A percentile compares a stretch with the other conserved stretches of the same genome.
Conservation (phyloP, 225 moss, liverwort and hornwort genomes). For the Physcomitrium patens region DNA sequence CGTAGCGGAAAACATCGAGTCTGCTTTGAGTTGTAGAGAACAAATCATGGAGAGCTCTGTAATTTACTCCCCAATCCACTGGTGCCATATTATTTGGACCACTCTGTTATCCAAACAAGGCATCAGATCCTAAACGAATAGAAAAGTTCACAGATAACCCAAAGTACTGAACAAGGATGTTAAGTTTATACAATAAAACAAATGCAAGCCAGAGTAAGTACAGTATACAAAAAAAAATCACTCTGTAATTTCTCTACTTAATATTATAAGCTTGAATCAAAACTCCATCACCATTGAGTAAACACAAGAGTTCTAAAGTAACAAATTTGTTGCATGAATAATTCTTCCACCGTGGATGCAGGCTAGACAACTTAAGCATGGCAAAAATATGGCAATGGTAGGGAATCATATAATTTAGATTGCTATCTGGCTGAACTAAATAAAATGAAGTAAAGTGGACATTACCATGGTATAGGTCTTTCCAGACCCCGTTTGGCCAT, state of each 20-base stretch:
- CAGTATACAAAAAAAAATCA: not conserved
- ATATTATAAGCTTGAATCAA: not conserved
- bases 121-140: conserved; percentile 24
- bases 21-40: conserved; percentile 71
- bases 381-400: too few species aligned
- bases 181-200: conserved; percentile 4
- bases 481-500: conserved; percentile 83
- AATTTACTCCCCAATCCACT: conserved; percentile 80
- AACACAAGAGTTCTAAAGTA: conserved; percentile 5
- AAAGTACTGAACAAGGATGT: conserved; percentile 6
- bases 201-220: conserved; percentile 5
- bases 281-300: not conserved
- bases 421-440: too few species aligned
- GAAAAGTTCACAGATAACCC: conserved; percentile 8
- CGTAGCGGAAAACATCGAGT: conserved; percentile 65
- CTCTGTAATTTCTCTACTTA: not conserved
- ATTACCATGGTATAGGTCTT: conserved; percentile 82
- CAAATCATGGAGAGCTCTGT: conserved; percentile 81
- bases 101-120: conserved; percentile 44
- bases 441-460: not conserved
- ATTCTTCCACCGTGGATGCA: too few species aligned
- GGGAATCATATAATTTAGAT: too few species aligned
- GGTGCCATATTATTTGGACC: conserved; percentile 63
- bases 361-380: too few species aligned
- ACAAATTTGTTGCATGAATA: not conserved